A percentile compares a stretch with the other conserved stretches of the same genome.
Evolutionary conservation across 2,329 filamentous ascomycete genomes (phyloP).

Genomic region (Microsporum ferrugineum): DNA sequence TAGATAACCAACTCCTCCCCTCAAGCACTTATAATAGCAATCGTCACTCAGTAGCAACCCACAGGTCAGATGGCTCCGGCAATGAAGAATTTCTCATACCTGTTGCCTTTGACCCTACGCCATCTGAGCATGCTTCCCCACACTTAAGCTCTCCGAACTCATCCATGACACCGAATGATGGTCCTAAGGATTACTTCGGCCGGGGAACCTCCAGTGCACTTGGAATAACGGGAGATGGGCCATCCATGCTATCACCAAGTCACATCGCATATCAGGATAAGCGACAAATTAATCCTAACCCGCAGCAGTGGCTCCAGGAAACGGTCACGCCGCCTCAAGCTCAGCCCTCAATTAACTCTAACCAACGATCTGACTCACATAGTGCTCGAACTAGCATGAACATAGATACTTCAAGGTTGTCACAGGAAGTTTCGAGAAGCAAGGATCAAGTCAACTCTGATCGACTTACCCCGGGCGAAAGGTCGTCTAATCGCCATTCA

Average conservation of each 20-base stretch:
- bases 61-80: constrained; percentile 44
- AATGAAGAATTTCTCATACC: constrained; percentile 64
- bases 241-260: constrained; percentile 13
- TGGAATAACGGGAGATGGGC: neutral
- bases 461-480: neutral
- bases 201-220: neutral
- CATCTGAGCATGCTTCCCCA: constrained; percentile 46
- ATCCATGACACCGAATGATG: constrained; percentile 32
- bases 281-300: constrained; percentile 46
- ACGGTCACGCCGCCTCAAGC: constrained; percentile 11
- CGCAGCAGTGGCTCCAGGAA: constrained; percentile 22
- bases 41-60: constrained; percentile 58
- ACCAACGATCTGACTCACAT: neutral
- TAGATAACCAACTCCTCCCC: constrained; percentile 56
- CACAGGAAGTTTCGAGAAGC: neutral
- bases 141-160: constrained; percentile 35
- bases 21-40: constrained; percentile 68
- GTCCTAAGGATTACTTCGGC: constrained; percentile 46
- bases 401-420: neutral
- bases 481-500: constrained; percentile 19
- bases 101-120: constrained; percentile 60
- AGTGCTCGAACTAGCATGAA: neutral
- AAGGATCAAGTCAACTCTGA: neutral
- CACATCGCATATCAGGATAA: constrained; percentile 90
- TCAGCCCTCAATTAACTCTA: neutral